Evolutionary conservation across 768 basidiomycete genomes (phyloP).

Genomic region (Candolleomyces efflorescens): DNA sequence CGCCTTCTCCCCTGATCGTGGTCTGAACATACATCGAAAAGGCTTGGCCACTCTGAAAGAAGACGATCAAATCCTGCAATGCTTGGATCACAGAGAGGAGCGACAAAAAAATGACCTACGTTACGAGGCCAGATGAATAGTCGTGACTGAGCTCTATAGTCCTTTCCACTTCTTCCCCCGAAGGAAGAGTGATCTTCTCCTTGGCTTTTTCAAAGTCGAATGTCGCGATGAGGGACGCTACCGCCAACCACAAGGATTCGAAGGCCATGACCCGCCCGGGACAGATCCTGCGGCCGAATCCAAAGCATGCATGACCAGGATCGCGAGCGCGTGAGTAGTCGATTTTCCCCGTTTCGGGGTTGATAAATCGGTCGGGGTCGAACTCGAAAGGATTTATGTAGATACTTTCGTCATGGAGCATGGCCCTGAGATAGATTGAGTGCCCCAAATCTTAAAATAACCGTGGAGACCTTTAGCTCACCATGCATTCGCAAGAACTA

Average conservation of each 20-base stretch:
- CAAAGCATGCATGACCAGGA: slow-evolving; percentile 24
- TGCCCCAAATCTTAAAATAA: neutral
- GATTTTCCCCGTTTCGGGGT: slow-evolving; percentile 17
- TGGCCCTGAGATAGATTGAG: slow-evolving; percentile 27
- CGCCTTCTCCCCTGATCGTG: slow-evolving; percentile 3
- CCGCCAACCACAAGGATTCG: slow-evolving; percentile 20
- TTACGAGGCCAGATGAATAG: slow-evolving; percentile 14
- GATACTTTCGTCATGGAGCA: slow-evolving; percentile 32
- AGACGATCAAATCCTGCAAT: neutral
- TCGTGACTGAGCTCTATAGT: slow-evolving; percentile 8
- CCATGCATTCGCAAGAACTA: slow-evolving; percentile 31
- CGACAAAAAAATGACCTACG: slow-evolving; percentile 12
- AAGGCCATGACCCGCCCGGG: slow-evolving; percentile 23
- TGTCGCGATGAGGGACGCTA: slow-evolving; percentile 17
- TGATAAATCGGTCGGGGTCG: slow-evolving; percentile 37
- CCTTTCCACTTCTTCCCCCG: slow-evolving; percentile 5
- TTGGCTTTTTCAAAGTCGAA: slow-evolving; percentile 22
- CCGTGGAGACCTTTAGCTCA: slow-evolving; percentile 1
- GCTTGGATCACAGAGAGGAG: too few relatives aligned
- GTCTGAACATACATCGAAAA: slow-evolving; percentile 11
- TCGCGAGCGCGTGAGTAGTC: slow-evolving; percentile 20
- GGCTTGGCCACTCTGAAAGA: slow-evolving; percentile 6
- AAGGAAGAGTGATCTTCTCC: slow-evolving; percentile 10
- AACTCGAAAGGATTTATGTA: slow-evolving; percentile 38
- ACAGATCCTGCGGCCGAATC: slow-evolving; percentile 27